phyloP scores from a whole-genome alignment of 2,329 filamentous ascomycete genomes.

The Sclerotinia subarctica region DNA sequence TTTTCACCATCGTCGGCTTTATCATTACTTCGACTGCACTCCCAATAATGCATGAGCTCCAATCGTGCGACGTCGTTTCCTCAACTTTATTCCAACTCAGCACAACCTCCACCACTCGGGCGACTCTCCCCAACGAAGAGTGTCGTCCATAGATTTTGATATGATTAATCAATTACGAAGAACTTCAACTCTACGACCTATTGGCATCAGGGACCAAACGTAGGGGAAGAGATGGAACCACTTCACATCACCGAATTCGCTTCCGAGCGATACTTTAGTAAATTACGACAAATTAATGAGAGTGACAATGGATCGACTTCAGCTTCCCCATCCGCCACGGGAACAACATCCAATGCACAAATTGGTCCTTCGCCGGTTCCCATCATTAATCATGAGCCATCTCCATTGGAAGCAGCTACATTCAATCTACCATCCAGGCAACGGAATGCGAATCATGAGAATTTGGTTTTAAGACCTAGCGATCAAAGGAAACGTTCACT shows the following conservation, averaged over 20 bases:
- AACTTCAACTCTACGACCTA: slow-evolving; percentile 32
- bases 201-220: slow-evolving; percentile 36
- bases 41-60: slow-evolving; percentile 32
- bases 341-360: slow-evolving; percentile 29
- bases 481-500: slow-evolving; percentile 39
- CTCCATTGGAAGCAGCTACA: slow-evolving; percentile 27
- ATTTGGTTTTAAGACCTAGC: slow-evolving; percentile 29
- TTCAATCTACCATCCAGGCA: slow-evolving; percentile 37
- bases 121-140: slow-evolving; percentile 27
- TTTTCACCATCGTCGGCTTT: neutral
- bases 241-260: slow-evolving; percentile 64
- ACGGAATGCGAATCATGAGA: slow-evolving; percentile 26
- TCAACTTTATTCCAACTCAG: slow-evolving; percentile 23
- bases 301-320: slow-evolving; percentile 35
- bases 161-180: slow-evolving; percentile 32
- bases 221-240: slow-evolving; percentile 51
- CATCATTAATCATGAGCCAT: slow-evolving; percentile 16
- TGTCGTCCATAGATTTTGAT: slow-evolving; percentile 30
- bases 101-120: slow-evolving; percentile 29
- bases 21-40: neutral
- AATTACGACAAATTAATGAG: slow-evolving; percentile 54
- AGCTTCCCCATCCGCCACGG: slow-evolving; percentile 22
- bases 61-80: slow-evolving; percentile 29
- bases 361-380: slow-evolving; percentile 24
- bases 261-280: slow-evolving; percentile 61